Conservation (phyloP, 2,329 filamentous ascomycete genomes). For the Lachnellula hyalina region DNA sequence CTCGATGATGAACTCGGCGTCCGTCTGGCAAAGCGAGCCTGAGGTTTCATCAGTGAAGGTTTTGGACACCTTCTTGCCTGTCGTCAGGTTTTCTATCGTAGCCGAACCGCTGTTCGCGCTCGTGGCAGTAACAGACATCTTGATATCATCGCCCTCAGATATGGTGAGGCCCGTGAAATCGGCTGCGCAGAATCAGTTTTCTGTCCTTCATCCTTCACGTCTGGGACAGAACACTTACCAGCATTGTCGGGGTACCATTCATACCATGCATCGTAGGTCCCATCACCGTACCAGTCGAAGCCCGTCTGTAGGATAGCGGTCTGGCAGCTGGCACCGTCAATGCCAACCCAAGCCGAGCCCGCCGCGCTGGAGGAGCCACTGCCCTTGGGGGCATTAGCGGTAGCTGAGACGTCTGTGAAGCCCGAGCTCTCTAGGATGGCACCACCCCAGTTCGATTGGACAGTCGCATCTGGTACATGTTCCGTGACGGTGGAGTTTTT, state of each 20-base stretch:
- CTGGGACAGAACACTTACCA: background rate
- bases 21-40: constrained; percentile 34
- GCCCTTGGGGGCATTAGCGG: background rate
- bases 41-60: constrained; percentile 30
- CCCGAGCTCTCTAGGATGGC: background rate
- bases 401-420: background rate
- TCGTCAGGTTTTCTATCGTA: constrained; percentile 41
- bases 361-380: constrained; percentile 12
- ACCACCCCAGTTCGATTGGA: background rate
- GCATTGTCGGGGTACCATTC: background rate
- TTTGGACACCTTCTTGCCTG: constrained; percentile 38
- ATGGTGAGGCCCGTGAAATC: constrained; percentile 33
- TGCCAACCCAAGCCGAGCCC: constrained; percentile 49
- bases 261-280: background rate
- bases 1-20: constrained; percentile 46
- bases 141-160: constrained; percentile 38
- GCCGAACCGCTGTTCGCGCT: constrained; percentile 36
- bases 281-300: background rate
- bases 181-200: background rate
- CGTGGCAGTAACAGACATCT: constrained; percentile 33
- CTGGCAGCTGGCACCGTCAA: constrained; percentile 51
- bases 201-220: background rate
- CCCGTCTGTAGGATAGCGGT: constrained; percentile 36
- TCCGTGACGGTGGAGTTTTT: background rate
- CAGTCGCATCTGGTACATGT: background rate